phyloP scores from a whole-genome alignment of 2,329 filamentous ascomycete species.

The Sporothrix schenckii region DNA sequence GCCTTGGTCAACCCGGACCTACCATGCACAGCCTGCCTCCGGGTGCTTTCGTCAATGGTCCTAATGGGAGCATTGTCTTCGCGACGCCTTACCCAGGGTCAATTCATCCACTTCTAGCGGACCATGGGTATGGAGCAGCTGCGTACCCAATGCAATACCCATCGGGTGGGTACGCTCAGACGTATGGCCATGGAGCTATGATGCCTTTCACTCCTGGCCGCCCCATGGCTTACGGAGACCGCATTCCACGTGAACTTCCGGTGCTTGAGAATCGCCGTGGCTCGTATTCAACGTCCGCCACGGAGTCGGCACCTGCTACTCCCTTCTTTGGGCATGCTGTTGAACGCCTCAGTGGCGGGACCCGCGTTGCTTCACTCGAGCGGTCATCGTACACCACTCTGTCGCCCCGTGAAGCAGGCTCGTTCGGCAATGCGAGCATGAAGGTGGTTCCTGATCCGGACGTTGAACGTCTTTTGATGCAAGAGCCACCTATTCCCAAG shows the following conservation, averaged over 20 bases:
- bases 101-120: slow-evolving; percentile 39
- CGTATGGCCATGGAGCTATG: slow-evolving; percentile 39
- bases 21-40: slow-evolving; percentile 39
- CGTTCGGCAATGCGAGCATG: slow-evolving; percentile 43
- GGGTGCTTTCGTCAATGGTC: slow-evolving; percentile 36
- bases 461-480: slow-evolving; percentile 67
- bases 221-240: slow-evolving; percentile 49
- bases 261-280: slow-evolving; percentile 67
- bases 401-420: slow-evolving; percentile 61
- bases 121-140: slow-evolving; percentile 39
- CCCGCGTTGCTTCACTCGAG: slow-evolving; percentile 61
- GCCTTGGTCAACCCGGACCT: slow-evolving; percentile 36
- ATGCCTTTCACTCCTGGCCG: slow-evolving; percentile 58
- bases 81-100: slow-evolving; percentile 36
- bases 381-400: slow-evolving; percentile 68
- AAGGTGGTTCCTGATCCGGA: slow-evolving; percentile 54
- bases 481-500: slow-evolving; percentile 80
- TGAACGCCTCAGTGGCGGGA: slow-evolving; percentile 60
- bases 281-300: slow-evolving; percentile 64
- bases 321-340: slow-evolving; percentile 64
- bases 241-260: slow-evolving; percentile 58
- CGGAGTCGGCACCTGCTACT: slow-evolving; percentile 66
- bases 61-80: slow-evolving; percentile 42
- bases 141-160: slow-evolving; percentile 38
- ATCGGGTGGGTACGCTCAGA: slow-evolving; percentile 30